Evolutionary conservation across 2,329 filamentous ascomycete genomes (phyloP).

Genomic region (Sporothrix schenckii): DNA sequence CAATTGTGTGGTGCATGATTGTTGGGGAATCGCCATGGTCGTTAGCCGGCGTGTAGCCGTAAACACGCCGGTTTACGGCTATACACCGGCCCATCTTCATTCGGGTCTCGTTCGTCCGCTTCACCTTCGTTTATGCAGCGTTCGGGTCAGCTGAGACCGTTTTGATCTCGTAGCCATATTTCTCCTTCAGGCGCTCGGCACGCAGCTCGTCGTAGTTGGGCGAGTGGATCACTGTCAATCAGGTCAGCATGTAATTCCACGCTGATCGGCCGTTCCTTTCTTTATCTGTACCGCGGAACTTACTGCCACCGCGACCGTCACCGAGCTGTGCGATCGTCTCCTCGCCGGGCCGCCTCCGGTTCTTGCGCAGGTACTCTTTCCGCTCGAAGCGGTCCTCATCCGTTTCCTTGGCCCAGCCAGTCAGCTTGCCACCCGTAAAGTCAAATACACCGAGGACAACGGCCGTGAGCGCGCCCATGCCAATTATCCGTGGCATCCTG

Average conservation of each 20-base stretch:
- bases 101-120: not conserved
- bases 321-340: slow-evolving; percentile 81
- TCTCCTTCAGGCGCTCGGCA: slow-evolving; percentile 77
- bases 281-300: not conserved
- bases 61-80: not conserved
- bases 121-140: slow-evolving; percentile 19
- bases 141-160: slow-evolving; percentile 58
- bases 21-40: slow-evolving; percentile 12
- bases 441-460: slow-evolving; percentile 65
- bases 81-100: not conserved
- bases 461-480: slow-evolving; percentile 63
- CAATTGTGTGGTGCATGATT: slow-evolving; percentile 10
- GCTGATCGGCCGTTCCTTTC: no score
- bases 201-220: slow-evolving; percentile 85
- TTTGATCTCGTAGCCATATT: slow-evolving; percentile 83
- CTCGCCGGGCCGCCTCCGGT: slow-evolving; percentile 72
- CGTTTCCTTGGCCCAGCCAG: slow-evolving; percentile 50
- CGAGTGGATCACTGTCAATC: slow-evolving; percentile 65
- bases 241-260: not conserved
- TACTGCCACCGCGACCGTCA: slow-evolving; percentile 73
- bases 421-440: slow-evolving; percentile 66
- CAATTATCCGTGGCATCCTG: slow-evolving; percentile 70
- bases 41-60: not conserved
- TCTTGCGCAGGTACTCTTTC: slow-evolving; percentile 73
- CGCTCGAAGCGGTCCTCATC: slow-evolving; percentile 72